A percentile compares a stretch with the other conserved stretches of the same genome.
Conservation (phyloP, 768 basidiomycete genomes). For the Nevesoporus exiguus region DNA sequence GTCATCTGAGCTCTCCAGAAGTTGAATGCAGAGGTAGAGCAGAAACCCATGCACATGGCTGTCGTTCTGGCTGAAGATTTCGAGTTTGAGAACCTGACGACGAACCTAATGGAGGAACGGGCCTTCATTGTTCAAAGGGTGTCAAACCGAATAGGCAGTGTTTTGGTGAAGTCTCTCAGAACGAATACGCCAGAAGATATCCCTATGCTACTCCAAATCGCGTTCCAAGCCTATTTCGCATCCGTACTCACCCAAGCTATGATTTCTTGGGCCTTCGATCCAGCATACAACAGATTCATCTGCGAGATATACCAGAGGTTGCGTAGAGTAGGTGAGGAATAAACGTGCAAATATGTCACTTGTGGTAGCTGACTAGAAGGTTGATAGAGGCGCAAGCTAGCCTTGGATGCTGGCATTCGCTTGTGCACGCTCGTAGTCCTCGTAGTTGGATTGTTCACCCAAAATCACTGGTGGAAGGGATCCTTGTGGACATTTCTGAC, state of each 20-base stretch:
- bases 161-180: slow-evolving; percentile 1
- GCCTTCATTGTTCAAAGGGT: background rate
- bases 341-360: background rate
- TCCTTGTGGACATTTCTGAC: background rate
- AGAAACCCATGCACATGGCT: slow-evolving; percentile 8
- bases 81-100: background rate
- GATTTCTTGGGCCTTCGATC: slow-evolving; percentile 9
- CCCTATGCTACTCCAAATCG: slow-evolving; percentile 11
- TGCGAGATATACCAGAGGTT: slow-evolving; percentile 7
- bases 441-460: background rate
- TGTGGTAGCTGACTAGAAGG: background rate
- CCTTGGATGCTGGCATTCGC: background rate
- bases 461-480: background rate
- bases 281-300: slow-evolving; percentile 4
- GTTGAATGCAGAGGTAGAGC: slow-evolving; percentile 15
- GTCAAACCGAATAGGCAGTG: background rate
- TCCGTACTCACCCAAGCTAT: background rate
- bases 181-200: background rate
- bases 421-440: background rate
- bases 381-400: background rate
- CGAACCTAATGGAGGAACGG: slow-evolving; percentile 1
- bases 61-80: slow-evolving; percentile 1
- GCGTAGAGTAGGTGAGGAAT: slow-evolving; percentile 8
- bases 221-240: too few relatives aligned
- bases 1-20: slow-evolving; percentile 5